Evolutionary conservation across 306 rosid species (phyloP), one percentile per base, ranked within the genome.

Genomic region (Vigna radiata): DNA sequence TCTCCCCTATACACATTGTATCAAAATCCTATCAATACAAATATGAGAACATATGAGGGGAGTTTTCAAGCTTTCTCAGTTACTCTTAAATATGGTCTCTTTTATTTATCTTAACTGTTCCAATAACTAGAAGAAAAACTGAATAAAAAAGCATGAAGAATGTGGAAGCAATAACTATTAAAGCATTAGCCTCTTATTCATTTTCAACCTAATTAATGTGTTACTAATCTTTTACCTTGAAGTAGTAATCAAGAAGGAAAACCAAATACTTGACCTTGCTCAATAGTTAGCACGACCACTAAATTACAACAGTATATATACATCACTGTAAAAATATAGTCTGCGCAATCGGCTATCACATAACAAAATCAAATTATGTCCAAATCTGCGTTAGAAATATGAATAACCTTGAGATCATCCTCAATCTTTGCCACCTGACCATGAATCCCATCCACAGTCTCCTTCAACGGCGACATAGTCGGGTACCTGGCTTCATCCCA

Each of bases 401-500:
- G 16, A 11, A 76, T 68, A 73, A 62, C 97, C 90, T 92, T 92
- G 43, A 92, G 97, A 82, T 92, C 96, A 79, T 92, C 97, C 85
- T 92, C 97, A 70, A 90, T 90, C 82, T 90, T 90, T 68, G 96
- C 88, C 50, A 92, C 93, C 76, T 88, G 95, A 64, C 85, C 76
- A 56, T 90, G 97, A 86, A 88, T 88, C 66, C 87, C 73, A 76
- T 90, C 93, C 54, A 92, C 84, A 17, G 83, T 76, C 83, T 92
- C 93, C 86, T 82, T 87, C 83, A 92, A 63, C 23, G 96, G 87
- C 7, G 93, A 88, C 91, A 92, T 84, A 19, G 96, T 92, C 1
- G 96, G 97, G 82, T 88, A 90, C 89, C 83, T 92, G 4, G 97
- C 96, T 83, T 92, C 97, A 77, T 92, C 97, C 97, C 97, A 92